These are phyloP conservation scores for Scheffersomyces titani DNA, from an alignment of 1,139 yeast species.

Conservation along the genomic window DNA sequence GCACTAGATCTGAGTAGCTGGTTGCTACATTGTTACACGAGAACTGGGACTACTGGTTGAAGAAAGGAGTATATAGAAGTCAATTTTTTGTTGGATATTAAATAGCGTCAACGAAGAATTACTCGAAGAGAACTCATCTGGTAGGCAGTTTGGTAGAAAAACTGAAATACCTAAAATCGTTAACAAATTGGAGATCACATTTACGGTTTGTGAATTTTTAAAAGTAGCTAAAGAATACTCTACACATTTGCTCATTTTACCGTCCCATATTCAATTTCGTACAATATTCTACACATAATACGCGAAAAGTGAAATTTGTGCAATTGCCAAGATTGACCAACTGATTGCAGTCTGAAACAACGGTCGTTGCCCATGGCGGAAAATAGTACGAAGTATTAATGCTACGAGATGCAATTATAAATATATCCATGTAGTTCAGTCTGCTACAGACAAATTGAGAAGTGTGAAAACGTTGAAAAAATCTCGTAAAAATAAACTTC, in stretches of 20 bases:
- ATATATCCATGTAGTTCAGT: no score
- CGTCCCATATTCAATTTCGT: no score
- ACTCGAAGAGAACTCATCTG: not conserved
- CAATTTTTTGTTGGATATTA: not conserved
- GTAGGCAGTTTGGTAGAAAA: not conserved
- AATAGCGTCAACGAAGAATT: not conserved
- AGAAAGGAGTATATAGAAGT: not conserved
- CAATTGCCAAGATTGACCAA: not conserved
- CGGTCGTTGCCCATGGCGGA: not conserved
- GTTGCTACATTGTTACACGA: not conserved
- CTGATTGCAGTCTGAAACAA: not conserved
- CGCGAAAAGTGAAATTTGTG: not conserved
- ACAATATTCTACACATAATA: not conserved
- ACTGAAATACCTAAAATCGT: not conserved
- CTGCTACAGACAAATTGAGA: not conserved
- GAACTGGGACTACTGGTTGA: not conserved
- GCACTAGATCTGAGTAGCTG: not conserved
- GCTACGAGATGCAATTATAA: no score
- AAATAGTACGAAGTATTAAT: no score
- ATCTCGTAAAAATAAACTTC: not conserved
- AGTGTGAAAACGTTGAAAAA: not conserved
- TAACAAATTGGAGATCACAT: not conserved
- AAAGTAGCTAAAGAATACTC: not conserved
- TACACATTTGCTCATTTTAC: not conserved
- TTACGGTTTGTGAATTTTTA: no score